Percentiles rank a stretch among this genome's conserved stretches.
phyloP scores from a whole-genome alignment of 345 rosid genomes.

The Mangifera indica region DNA sequence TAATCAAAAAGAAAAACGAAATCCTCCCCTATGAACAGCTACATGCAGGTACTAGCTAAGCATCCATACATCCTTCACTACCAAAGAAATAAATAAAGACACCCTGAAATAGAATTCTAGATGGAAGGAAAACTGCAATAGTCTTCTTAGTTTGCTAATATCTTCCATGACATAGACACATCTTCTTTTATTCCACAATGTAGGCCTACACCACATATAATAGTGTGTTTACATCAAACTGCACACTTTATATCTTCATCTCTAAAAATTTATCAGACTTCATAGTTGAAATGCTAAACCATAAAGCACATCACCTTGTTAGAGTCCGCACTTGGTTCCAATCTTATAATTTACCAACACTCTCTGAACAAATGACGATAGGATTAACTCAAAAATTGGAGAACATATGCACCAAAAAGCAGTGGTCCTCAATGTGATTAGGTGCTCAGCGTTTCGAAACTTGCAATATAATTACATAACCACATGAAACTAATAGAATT shows the following conservation, averaged over 20 bases:
- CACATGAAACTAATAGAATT: background rate
- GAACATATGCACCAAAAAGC: background rate
- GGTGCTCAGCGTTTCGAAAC: background rate
- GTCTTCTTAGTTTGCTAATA: background rate
- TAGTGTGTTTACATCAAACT: background rate
- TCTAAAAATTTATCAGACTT: background rate
- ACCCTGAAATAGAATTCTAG: background rate
- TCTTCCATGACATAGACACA: background rate
- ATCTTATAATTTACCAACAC: background rate
- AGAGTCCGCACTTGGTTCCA: background rate
- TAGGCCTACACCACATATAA: background rate
- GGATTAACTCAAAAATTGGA: background rate
- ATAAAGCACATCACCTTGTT: background rate
- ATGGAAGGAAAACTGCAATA: background rate
- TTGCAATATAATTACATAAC: background rate
- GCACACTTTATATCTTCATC: background rate
- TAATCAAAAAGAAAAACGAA: background rate
- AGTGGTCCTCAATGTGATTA: background rate
- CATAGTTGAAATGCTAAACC: background rate
- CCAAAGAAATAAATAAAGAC: conserved; percentile 1
- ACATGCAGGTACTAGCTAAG: background rate
- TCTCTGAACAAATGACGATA: background rate
- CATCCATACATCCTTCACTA: background rate
- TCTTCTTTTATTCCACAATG: background rate
- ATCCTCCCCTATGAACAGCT: background rate